These are phyloP conservation scores for Nidularia sp. DNA, from an alignment of 768 basidiomycete species.

Conservation along the genomic window DNA sequence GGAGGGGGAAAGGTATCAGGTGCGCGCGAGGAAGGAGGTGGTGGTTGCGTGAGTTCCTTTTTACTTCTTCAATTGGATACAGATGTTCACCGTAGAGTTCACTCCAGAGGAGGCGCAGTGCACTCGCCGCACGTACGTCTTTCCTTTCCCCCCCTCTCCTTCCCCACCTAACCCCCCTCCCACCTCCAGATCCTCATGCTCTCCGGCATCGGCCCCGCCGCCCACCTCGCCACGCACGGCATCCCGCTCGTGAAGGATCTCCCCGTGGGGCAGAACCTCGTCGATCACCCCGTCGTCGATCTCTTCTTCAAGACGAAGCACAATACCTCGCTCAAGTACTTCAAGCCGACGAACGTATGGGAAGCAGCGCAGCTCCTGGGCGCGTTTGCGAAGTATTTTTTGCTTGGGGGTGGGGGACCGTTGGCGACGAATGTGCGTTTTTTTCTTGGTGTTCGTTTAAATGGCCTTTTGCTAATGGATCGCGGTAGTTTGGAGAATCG, in stretches of 20 bases:
- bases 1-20: slow-evolving; percentile 25
- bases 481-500: slow-evolving; percentile 43
- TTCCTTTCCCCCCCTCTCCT: too few species aligned
- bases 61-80: not conserved
- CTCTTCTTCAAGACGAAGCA: slow-evolving; percentile 50
- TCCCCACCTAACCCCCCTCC: too few species aligned
- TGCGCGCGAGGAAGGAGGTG: slow-evolving; percentile 49
- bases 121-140: slow-evolving; percentile 54
- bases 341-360: slow-evolving; percentile 25
- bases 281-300: slow-evolving; percentile 66
- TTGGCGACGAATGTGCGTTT: slow-evolving; percentile 49
- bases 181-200: slow-evolving; percentile 55
- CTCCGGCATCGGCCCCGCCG: slow-evolving; percentile 72
- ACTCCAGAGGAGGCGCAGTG: slow-evolving; percentile 51
- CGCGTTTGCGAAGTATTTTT: slow-evolving; percentile 35
- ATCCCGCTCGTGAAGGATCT: slow-evolving; percentile 61
- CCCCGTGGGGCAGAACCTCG: slow-evolving; percentile 72
- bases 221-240: slow-evolving; percentile 45
- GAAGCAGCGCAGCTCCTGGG: slow-evolving; percentile 21
- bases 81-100: not conserved
- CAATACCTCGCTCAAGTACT: slow-evolving; percentile 35
- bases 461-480: not conserved
- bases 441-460: not conserved
- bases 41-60: slow-evolving; percentile 43
- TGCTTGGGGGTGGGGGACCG: slow-evolving; percentile 41